Conservation (phyloP, 2,329 filamentous ascomycete genomes). For the Colletotrichum sp. region DNA sequence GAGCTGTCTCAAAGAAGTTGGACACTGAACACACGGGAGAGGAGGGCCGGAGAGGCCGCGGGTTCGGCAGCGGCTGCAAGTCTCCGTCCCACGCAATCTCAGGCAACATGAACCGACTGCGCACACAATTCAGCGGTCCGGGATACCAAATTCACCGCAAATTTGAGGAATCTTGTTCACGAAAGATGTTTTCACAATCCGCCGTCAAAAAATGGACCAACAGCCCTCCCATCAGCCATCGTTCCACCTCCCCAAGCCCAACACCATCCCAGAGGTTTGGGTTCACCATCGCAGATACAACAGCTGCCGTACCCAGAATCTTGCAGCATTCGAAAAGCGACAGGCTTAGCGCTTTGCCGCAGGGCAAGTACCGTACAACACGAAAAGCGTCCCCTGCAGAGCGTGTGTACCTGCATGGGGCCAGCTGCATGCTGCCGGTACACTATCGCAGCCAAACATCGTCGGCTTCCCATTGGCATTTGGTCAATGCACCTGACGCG, state of each 20-base stretch:
- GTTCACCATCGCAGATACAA: neutral
- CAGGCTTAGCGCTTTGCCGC: neutral
- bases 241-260: neutral
- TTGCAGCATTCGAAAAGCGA: neutral
- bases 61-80: slow-evolving; percentile 5
- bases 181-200: neutral
- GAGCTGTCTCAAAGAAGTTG: neutral
- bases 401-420: slow-evolving; percentile 6
- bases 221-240: neutral
- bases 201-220: neutral
- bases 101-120: neutral
- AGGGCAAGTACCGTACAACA: neutral
- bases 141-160: neutral
- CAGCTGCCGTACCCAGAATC: neutral
- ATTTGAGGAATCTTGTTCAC: neutral
- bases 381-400: neutral
- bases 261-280: neutral
- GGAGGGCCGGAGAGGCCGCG: neutral
- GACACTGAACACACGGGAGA: neutral
- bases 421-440: slow-evolving; percentile 7
- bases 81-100: slow-evolving; percentile 1
- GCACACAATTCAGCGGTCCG: neutral
- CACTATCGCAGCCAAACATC: neutral
- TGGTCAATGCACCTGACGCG: neutral
- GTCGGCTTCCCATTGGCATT: neutral